Percentiles rank a stretch among this genome's conserved stretches.
Evolutionary conservation across 2,329 filamentous ascomycete species (phyloP).

Genomic region (Calonectria multiphialidica): DNA sequence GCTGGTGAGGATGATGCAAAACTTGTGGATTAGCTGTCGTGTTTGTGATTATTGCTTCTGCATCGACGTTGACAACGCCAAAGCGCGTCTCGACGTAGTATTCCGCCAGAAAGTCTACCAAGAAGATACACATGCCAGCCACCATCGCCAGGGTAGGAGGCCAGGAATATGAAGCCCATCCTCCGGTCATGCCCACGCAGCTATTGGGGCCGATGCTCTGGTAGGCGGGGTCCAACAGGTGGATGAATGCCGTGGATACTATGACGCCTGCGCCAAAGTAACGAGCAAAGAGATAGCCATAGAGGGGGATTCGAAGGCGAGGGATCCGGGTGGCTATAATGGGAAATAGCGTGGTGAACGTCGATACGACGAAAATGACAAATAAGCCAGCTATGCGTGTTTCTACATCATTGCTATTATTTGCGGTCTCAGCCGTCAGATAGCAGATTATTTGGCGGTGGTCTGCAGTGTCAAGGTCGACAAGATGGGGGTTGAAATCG

Average conservation of each 20-base stretch:
- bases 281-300: not conserved
- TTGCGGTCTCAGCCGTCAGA: not conserved
- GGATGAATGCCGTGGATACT: not conserved
- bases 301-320: not conserved
- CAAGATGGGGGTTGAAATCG: not conserved
- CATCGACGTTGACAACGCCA: not conserved
- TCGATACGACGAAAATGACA: not conserved
- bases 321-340: not conserved
- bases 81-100: not conserved
- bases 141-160: not conserved
- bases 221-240: not conserved
- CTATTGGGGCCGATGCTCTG: not conserved
- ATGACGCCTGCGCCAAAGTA: slow-evolving; percentile 4
- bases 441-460: not conserved
- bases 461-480: slow-evolving; percentile 2
- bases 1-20: not conserved
- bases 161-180: not conserved
- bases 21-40: too few relatives aligned
- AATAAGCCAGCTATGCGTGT: not conserved
- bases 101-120: slow-evolving; percentile 1
- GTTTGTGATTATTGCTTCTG: not conserved
- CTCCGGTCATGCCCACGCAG: not conserved
- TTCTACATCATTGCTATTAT: not conserved
- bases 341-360: not conserved
- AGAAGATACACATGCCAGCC: not conserved